A percentile compares a stretch with the other conserved stretches of the same genome.
phyloP scores from a whole-genome alignment of 2,329 filamentous ascomycete species.

The Diplodia sapinea region DNA sequence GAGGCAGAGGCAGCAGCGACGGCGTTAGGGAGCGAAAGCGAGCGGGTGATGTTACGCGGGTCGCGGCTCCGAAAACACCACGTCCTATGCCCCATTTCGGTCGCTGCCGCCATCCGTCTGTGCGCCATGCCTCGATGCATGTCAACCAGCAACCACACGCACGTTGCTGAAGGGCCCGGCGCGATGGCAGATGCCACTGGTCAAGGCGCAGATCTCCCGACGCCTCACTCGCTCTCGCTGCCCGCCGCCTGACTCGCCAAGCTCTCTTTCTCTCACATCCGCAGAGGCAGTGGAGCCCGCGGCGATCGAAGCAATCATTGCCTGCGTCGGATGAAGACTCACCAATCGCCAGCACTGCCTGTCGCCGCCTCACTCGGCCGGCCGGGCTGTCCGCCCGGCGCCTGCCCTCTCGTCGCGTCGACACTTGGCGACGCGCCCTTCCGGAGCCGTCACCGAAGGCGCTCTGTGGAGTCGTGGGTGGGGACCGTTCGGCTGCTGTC shows the following conservation, averaged over 20 bases:
- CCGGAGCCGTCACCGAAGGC: too few relatives aligned
- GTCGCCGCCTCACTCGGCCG: not conserved
- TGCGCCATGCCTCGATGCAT: constrained; percentile 16
- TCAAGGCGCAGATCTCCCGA: constrained; percentile 24
- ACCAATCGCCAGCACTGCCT: not conserved
- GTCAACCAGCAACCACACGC: not conserved
- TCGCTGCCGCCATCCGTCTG: constrained; percentile 19
- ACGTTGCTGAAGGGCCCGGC: too few relatives aligned
- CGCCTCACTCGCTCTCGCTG: constrained; percentile 13
- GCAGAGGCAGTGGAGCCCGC: not conserved
- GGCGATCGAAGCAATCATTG: constrained; percentile 17
- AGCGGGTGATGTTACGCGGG: constrained; percentile 21
- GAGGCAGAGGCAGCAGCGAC: too few relatives aligned
- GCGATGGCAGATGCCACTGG: not conserved
- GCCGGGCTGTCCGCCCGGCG: not conserved
- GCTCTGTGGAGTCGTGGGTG: too few relatives aligned
- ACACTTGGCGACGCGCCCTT: not conserved
- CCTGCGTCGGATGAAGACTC: not conserved
- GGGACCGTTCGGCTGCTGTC: constrained; percentile 5
- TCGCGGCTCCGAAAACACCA: not conserved
- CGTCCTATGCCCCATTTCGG: constrained; percentile 5
- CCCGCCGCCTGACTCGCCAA: constrained; percentile 24
- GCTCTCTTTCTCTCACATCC: not conserved
- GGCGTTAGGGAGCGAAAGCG: constrained; percentile 2
- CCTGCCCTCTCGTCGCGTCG: not conserved